These are phyloP conservation scores for Raphanus raphanistrum DNA, from an alignment of 345 rosid species.

Conservation along the genomic window DNA sequence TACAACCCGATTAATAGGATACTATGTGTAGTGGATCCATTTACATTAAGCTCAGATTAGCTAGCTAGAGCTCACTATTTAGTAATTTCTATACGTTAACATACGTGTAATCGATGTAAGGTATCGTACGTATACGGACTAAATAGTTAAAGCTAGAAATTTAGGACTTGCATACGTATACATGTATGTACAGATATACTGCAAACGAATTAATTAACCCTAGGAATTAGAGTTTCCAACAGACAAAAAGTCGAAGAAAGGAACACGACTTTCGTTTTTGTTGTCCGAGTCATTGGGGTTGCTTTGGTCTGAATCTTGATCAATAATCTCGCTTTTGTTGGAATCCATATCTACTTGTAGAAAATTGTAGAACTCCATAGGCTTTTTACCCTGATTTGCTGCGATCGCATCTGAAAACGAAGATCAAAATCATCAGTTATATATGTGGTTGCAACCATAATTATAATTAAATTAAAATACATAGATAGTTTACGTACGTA, in stretches of 20 bases:
- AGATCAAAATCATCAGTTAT: background rate
- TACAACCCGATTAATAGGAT: background rate
- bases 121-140: constrained; percentile 27
- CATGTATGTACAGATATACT: background rate
- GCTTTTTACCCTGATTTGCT: constrained; percentile 19
- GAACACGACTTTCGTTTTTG: constrained; percentile 28
- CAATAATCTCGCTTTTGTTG: constrained; percentile 53
- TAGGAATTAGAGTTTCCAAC: constrained; percentile 43
- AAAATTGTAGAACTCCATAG: constrained; percentile 67
- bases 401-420: background rate
- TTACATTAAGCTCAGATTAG: background rate
- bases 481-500: background rate
- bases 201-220: constrained; percentile 27
- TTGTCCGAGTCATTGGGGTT: constrained; percentile 12
- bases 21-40: background rate
- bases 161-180: background rate
- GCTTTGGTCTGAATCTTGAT: constrained; percentile 44
- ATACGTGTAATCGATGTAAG: constrained; percentile 12
- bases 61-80: constrained; percentile 9
- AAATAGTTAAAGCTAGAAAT: constrained; percentile 13
- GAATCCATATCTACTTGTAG: constrained; percentile 69
- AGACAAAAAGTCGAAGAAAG: constrained; percentile 66
- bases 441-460: background rate
- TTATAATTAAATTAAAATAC: background rate
- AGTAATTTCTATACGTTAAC: constrained; percentile 16